Conservation (phyloP, 805 yeast genomes). For the Komagataella pastoris region DNA sequence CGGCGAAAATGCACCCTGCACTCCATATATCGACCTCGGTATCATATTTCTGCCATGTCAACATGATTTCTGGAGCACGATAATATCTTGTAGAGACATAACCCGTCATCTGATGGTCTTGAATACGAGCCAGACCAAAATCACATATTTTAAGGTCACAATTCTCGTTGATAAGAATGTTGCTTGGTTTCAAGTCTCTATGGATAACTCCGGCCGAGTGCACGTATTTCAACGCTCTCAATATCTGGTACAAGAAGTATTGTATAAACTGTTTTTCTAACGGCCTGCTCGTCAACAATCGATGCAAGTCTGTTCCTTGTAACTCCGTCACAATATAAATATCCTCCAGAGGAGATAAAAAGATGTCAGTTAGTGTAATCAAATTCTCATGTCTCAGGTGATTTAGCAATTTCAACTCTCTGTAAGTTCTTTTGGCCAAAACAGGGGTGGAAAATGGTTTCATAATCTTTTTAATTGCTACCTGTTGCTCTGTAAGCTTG, state of each 20-base stretch:
- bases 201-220: slow-evolving; percentile 95
- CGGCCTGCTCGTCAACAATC: slow-evolving; percentile 84
- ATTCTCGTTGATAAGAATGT: slow-evolving; percentile 84
- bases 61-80: slow-evolving; percentile 97
- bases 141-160: slow-evolving; percentile 95
- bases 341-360: slow-evolving; percentile 89
- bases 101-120: slow-evolving; percentile 99
- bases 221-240: slow-evolving; percentile 86
- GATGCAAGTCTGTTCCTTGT: slow-evolving; percentile 92
- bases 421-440: slow-evolving; percentile 88
- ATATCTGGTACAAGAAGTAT: slow-evolving; percentile 88
- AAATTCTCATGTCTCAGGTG: slow-evolving; percentile 91
- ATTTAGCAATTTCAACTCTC: slow-evolving; percentile 87
- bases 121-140: slow-evolving; percentile 92
- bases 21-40: slow-evolving; percentile 97
- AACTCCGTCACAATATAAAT: slow-evolving; percentile 93
- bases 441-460: slow-evolving; percentile 94
- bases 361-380: slow-evolving; percentile 86
- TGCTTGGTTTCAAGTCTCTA: slow-evolving; percentile 91
- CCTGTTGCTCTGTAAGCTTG: slow-evolving; percentile 79
- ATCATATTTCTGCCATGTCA: slow-evolving; percentile 96
- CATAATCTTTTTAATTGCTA: slow-evolving; percentile 96
- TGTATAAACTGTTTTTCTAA: slow-evolving; percentile 93
- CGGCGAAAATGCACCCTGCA: slow-evolving; percentile 94
- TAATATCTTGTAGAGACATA: slow-evolving; percentile 93